Conservation (phyloP, 345 rosid species). For the Populus deltoides region DNA sequence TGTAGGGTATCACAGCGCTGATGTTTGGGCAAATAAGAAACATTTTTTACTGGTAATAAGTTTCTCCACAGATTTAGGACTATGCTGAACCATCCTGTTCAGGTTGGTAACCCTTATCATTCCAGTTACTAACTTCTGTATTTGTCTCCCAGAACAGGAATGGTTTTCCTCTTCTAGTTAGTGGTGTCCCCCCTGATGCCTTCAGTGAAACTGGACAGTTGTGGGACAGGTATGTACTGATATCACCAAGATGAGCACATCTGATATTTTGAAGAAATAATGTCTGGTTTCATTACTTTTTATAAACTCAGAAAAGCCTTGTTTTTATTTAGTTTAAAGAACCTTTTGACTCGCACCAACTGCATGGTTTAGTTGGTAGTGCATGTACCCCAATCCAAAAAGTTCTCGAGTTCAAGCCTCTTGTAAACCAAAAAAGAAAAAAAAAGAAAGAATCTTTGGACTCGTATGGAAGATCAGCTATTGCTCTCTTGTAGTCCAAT, state of each 20-base stretch:
- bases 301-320: not conserved
- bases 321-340: not conserved
- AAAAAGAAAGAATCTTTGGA: no score
- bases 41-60: slow-evolving; percentile 75
- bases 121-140: slow-evolving; percentile 7
- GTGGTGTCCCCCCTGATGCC: slow-evolving; percentile 97
- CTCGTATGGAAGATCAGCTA: no score
- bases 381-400: no score
- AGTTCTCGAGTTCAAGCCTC: no score
- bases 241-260: not conserved
- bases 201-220: slow-evolving; percentile 96
- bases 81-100: not conserved
- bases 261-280: slow-evolving; percentile 2
- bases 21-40: slow-evolving; percentile 95
- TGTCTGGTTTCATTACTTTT: slow-evolving; percentile 1
- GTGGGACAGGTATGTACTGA: slow-evolving; percentile 73
- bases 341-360: not conserved
- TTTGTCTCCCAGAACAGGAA: slow-evolving; percentile 59
- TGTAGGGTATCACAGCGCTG: slow-evolving; percentile 95
- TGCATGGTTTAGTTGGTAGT: no score
- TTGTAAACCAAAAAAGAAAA: no score
- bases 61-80: slow-evolving; percentile 6
- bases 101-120: no score
- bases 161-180: slow-evolving; percentile 76
- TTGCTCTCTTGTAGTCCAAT: not conserved